Conservation (phyloP, 352 stramenopile species). For the Phytophthora constricta region DNA sequence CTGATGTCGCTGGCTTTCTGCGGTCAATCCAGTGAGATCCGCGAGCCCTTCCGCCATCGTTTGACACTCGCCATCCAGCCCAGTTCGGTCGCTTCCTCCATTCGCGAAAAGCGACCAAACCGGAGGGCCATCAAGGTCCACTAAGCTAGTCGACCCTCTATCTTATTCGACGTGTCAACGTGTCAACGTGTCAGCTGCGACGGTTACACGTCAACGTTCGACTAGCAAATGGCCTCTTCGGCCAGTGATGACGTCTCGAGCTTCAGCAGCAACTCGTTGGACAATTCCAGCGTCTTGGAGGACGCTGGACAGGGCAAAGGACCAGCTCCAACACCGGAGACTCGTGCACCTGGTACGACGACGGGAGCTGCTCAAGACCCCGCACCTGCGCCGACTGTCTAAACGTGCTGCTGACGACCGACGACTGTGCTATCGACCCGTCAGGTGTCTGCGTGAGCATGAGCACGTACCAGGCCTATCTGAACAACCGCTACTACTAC, state of each 20-base stretch:
- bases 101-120: no score
- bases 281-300: not conserved
- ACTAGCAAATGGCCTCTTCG: constrained; percentile 1
- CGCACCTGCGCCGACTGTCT: constrained; percentile 40
- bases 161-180: not conserved
- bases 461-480: constrained; percentile 38
- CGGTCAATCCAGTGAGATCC: not conserved
- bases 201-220: not conserved
- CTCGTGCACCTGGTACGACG: constrained; percentile 45
- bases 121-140: not conserved
- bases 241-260: not conserved
- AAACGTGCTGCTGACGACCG: constrained; percentile 31
- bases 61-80: not conserved
- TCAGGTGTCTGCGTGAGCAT: constrained; percentile 48
- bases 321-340: constrained; percentile 36
- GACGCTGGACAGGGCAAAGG: constrained; percentile 15
- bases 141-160: not conserved
- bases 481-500: constrained; percentile 52
- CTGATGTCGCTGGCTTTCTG: not conserved
- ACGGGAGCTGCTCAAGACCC: constrained; percentile 27
- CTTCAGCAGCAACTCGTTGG: constrained; percentile 1
- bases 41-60: not conserved
- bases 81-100: no score
- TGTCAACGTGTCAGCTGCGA: not conserved
- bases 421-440: constrained; percentile 42